phyloP scores from a whole-genome alignment of 2,329 filamentous ascomycete species.

The Trichophyton rubrum region DNA sequence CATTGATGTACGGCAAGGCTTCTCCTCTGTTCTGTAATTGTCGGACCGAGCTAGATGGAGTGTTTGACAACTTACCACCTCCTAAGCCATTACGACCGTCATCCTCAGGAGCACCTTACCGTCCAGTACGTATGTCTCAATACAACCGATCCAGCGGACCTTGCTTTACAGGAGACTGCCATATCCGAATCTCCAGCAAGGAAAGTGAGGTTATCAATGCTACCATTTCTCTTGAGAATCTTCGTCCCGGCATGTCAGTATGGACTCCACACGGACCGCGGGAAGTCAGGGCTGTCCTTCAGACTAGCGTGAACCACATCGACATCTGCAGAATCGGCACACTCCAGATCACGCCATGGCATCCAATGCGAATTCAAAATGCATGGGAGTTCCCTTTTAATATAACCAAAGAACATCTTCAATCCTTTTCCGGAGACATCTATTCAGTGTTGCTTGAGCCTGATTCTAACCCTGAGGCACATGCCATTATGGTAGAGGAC shows the following conservation, averaged over 20 bases:
- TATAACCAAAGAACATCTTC: conserved; percentile 19
- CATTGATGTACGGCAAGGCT: conserved; percentile 40
- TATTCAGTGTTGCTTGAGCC: conserved; percentile 47
- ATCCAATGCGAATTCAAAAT: conserved; percentile 37
- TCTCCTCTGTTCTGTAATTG: conserved; percentile 43
- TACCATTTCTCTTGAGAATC: conserved; percentile 30
- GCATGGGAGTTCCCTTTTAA: conserved; percentile 40
- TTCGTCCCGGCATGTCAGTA: conserved; percentile 39
- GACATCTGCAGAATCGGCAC: conserved; percentile 37
- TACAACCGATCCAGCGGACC: conserved; percentile 35
- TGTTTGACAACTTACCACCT: conserved; percentile 25
- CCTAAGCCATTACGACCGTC: conserved; percentile 14
- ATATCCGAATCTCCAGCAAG: conserved; percentile 32
- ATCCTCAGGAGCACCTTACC: conserved; percentile 4
- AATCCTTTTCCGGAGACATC: conserved; percentile 40
- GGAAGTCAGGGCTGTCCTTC: conserved; percentile 40
- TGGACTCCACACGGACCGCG: conserved; percentile 41
- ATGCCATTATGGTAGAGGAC: conserved; percentile 36
- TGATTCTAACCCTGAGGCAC: conserved; percentile 33
- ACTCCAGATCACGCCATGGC: conserved; percentile 48
- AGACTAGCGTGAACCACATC: conserved; percentile 33
- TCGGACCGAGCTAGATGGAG: conserved; percentile 38
- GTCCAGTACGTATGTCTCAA: conserved; percentile 28
- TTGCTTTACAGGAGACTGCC: conserved; percentile 44
- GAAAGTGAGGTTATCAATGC: background rate